Percentiles rank a stretch among this genome's conserved stretches.
phyloP scores from a whole-genome alignment of 805 yeast species.

The Sungouiozyma intestinalis region DNA sequence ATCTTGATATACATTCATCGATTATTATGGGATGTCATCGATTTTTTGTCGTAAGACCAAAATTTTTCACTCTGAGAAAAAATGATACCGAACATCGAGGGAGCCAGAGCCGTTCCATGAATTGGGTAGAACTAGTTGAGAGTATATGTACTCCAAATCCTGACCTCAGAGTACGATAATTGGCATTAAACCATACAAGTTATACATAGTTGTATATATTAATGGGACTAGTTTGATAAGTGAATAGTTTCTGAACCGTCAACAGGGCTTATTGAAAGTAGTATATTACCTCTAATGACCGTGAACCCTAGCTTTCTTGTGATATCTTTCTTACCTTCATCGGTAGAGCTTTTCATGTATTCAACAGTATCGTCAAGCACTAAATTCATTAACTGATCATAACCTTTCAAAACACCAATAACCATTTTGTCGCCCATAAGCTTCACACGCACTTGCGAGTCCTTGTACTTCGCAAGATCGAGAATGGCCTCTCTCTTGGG shows the following conservation, averaged over 20 bases:
- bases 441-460: slow-evolving; percentile 61
- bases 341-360: slow-evolving; percentile 49
- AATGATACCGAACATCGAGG: too few species aligned
- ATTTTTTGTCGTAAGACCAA: not conserved
- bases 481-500: slow-evolving; percentile 89
- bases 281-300: slow-evolving; percentile 76
- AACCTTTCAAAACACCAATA: slow-evolving; percentile 75
- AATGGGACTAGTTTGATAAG: slow-evolving; percentile 11
- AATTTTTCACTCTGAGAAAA: not conserved
- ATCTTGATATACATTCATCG: too few species aligned
- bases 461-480: slow-evolving; percentile 67
- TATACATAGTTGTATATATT: not conserved
- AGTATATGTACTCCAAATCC: not conserved
- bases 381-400: slow-evolving; percentile 69
- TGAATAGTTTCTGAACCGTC: slow-evolving; percentile 27
- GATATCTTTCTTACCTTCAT: slow-evolving; percentile 49
- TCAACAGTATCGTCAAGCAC: slow-evolving; percentile 67
- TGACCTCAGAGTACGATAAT: not conserved
- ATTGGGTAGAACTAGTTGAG: too few species aligned
- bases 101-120: too few species aligned
- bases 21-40: too few species aligned
- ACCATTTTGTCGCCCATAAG: slow-evolving; percentile 80
- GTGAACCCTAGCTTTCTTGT: slow-evolving; percentile 67
- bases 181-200: not conserved
- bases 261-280: slow-evolving; percentile 35